Evolutionary conservation across 805 yeast species (phyloP), one percentile per base, ranked within the genome.

Genomic region (Ogataea pilisensis): DNA sequence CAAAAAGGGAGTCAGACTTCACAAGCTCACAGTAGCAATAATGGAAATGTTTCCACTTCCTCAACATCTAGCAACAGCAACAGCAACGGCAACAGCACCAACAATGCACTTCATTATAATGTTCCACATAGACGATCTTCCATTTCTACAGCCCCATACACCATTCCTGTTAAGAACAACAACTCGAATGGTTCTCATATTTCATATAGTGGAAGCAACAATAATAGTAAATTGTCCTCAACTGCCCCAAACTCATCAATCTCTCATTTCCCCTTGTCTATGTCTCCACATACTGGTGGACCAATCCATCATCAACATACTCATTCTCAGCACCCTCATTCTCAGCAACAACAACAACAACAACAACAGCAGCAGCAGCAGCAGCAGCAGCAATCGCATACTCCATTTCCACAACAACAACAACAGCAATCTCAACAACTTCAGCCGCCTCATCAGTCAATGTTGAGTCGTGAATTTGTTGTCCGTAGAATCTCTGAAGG

Each of bases 401-500:
- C 28, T 11, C 19, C 19, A 11, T 16, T 21, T 22, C 21, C 22
- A 21, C 20, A 34, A 14, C 37, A 39, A 27, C 35, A 28, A 8
- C 38, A 39, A 22, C 35, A 31, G 18, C 31, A 38, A 13, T 17
- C 24, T 19, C 69, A 36, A n/a, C 38, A 41, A 25, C 37, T 28
- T 4, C 37, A 31, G 28, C 61, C 4, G 61, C 69, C 2, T 69
- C 66, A n/a, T 74, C 77, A 11, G 54, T 63, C 64, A 8, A 59
- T 74, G 43, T 60, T 79, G 36, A 66, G 76, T 4, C 63, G 85
- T 45, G 83, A 82, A 49, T 84, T 85, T 61, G 95, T 86, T 4
- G 91, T 84, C 13, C 70, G 95, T 46, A 69, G 95, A 41, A 85
- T 85, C 39, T 77, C 86, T 36, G 95, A 86, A 60, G 95, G 95